Base-by-base conservation (phyloP, 441 rosid genomes). In the Geranium incanum region DNA sequence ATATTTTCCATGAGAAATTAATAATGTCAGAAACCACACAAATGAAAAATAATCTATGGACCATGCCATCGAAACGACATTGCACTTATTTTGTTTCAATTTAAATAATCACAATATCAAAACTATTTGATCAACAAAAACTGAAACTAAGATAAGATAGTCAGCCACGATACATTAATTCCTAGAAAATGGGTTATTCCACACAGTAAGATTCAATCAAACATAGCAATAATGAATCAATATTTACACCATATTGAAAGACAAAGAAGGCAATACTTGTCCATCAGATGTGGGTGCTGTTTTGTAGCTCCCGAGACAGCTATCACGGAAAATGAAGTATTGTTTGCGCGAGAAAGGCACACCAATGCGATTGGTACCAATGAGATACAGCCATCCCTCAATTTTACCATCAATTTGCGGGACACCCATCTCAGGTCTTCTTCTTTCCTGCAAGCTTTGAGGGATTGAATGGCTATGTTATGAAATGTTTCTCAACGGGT, bases 301-400 rank as follows among this genome's bases (percentile, higher is more conserved):
- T 81, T 88, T 95, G 76, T 79, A 92, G 85, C 88, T 86, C 72
- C 77, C 80, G 78, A 95, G 95, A 71, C 67, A 73, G 75, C 84
- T 81, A 45, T 84, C 85, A 66, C 72, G 82, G 72, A 92, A 91
- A 84, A 86, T 72, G 72, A 87, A 92, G 71, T 87, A 95, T 71
- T 97, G 85, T 80, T 89, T 95, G 59, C 90, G 83, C 23, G 96
- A 90, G 77, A 80, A 84, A 67, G 85, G 96, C 45, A 85, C 81
- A n/a, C 99, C 94, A 77, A 95, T 81, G 73, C 95, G 86, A 78
- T 83, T 87, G 64, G 86, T 83, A 76, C 95, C 86, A 70, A 92
- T 84, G 67, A 85, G 80, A 76, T 88, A 88, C 33, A 92, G 80
- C 99, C 99, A 95, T 18, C 98, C 99, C 67, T 90, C 97, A 89